A percentile compares a stretch with the other conserved stretches of the same genome.
phyloP scores from a whole-genome alignment of 1,139 yeast genomes.

The Meyerozyma smithsonii region DNA sequence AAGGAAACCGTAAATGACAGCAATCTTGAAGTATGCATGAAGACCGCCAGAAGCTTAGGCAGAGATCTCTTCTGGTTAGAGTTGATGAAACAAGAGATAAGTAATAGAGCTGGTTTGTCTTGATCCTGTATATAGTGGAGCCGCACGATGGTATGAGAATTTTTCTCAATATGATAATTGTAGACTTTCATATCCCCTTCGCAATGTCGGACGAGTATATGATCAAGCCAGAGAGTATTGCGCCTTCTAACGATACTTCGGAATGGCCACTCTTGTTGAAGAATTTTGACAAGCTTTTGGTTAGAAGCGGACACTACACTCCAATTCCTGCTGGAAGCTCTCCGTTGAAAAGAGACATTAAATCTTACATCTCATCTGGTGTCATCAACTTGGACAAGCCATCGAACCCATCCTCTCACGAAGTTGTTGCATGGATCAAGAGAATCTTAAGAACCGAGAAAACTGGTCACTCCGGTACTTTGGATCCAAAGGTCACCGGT shows the following conservation, averaged over 20 bases:
- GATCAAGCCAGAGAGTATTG: constrained; percentile 85
- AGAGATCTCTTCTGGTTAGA: constrained; percentile 68
- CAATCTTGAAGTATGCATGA: constrained; percentile 49
- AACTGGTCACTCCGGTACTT: constrained; percentile 98
- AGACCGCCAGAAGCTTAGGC: constrained; percentile 59
- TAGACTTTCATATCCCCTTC: neutral
- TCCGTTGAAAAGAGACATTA: constrained; percentile 90
- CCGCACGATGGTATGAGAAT: constrained; percentile 19
- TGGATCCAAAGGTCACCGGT: constrained; percentile 98
- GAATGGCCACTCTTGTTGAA: constrained; percentile 94
- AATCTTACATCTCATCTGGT: constrained; percentile 87
- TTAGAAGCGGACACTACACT: constrained; percentile 94
- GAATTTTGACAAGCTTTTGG: constrained; percentile 88
- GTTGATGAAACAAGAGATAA: constrained; percentile 30
- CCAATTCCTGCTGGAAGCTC: constrained; percentile 95
- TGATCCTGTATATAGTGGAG: constrained; percentile 6
- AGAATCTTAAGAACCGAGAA: constrained; percentile 92
- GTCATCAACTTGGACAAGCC: constrained; percentile 97
- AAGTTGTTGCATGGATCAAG: constrained; percentile 99
- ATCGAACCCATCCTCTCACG: constrained; percentile 95
- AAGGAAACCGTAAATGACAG: constrained; percentile 32
- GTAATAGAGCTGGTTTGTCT: constrained; percentile 17
- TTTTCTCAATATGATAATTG: constrained; percentile 3
- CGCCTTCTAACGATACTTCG: constrained; percentile 80
- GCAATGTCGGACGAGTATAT: constrained; percentile 59